Evolutionary conservation across 2,329 filamentous ascomycete genomes (phyloP), one percentile per base, ranked within the genome.

Genomic region (Alternaria alternata): DNA sequence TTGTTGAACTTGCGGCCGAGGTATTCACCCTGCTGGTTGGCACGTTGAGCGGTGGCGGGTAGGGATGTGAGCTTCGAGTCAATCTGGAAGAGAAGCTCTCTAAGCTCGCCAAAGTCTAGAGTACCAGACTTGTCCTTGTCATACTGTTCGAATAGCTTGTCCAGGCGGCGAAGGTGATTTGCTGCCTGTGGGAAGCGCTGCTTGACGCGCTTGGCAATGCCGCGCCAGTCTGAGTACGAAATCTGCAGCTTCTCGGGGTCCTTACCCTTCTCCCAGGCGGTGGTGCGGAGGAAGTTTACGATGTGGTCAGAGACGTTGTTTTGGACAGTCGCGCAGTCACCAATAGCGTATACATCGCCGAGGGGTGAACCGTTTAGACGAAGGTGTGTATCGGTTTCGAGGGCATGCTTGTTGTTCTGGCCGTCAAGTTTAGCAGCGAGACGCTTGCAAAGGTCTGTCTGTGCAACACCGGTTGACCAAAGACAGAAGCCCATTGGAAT

Each of bases 281-380:
- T 85, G 16, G 89, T 92, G 62, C 93, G 93, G 11, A 99, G 86
- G 81, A 98, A 99, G 20, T 88, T 90, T 48, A 97, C 86, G 70
- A 99, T 89, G 80, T 97, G 90, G 74, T 96, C 92, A 3, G 94
- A 92, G 2, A 98, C 85, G 70, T 99, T 99, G 83, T 99, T 99
- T 75, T 99, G 96, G 0, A 99, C 94, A 0, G 96, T 99, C 7
- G 92, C 86, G 81, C 95, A 98, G 80, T 99, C 95, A 14, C 95
- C 95, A 63, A 99, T 93, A 48, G 94, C 94, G 74, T 99, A 99
- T 22, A 99, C 93, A 62, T 98, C 94, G 38, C 95, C 95, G 0
- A 98, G 81, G 0, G 95, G 95, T 0, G 95, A 88, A 54, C 95
- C 95, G 61, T 91, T 91, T 0, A 99, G 83, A 41, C 95, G 92